phyloP scores from a whole-genome alignment of 305 asterid species.

The Solanum hybrid region DNA sequence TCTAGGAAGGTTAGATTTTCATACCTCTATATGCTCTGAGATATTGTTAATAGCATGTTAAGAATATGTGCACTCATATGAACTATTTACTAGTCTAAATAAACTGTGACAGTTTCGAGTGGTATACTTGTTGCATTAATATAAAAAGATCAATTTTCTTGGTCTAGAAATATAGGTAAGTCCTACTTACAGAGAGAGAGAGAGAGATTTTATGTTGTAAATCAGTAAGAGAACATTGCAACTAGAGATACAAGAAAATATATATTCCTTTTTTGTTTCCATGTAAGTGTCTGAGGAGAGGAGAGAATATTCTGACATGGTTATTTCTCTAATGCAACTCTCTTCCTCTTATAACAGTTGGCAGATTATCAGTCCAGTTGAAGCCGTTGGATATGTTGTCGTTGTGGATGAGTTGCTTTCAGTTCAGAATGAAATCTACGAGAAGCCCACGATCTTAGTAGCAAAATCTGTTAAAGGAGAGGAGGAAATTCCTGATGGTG shows the following conservation, averaged over 20 bases:
- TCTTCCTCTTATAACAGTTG: conserved; percentile 47
- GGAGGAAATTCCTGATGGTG: conserved; percentile 99
- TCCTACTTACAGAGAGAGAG: neutral
- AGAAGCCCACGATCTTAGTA: conserved; percentile 80
- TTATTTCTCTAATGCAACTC: conserved; percentile 11
- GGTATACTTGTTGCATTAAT: neutral
- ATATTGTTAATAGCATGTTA: neutral
- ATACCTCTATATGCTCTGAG: neutral
- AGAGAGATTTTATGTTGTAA: neutral
- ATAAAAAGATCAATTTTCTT: neutral
- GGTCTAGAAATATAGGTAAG: neutral
- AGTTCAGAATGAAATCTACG: conserved; percentile 73
- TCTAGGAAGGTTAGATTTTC: conserved; percentile 68
- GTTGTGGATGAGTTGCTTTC: conserved; percentile 90
- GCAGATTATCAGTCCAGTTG: conserved; percentile 99
- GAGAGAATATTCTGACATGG: conserved; percentile 5
- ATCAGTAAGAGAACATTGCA: neutral
- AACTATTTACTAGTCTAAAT: neutral
- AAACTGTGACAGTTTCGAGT: neutral
- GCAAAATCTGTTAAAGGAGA: conserved; percentile 94
- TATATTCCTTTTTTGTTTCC: neutral
- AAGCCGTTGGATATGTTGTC: conserved; percentile 87
- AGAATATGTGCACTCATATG: neutral
- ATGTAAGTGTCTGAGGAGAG: neutral
- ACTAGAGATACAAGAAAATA: neutral